phyloP scores from a whole-genome alignment of 441 rosid genomes.

The Mallotus repandus region DNA sequence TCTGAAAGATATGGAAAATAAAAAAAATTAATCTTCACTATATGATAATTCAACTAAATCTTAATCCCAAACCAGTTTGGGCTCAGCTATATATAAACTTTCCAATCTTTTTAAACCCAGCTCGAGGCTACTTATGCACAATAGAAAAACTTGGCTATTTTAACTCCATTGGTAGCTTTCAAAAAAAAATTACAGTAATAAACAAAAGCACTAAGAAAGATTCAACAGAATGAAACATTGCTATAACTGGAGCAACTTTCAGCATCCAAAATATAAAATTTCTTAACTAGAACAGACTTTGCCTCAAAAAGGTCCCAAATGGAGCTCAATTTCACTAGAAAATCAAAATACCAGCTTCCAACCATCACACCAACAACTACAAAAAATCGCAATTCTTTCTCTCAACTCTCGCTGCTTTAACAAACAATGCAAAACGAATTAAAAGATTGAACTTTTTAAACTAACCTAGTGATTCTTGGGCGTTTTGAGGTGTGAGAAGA shows the following conservation, averaged over 20 bases:
- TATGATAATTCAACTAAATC: neutral
- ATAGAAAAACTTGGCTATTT: too few relatives aligned
- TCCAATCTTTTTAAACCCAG: neutral
- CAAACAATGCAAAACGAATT: too few relatives aligned
- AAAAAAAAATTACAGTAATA: neutral
- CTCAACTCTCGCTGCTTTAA: neutral
- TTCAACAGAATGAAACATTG: neutral
- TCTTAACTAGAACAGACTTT: neutral
- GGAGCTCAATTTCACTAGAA: neutral
- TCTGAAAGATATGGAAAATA: constrained; percentile 31
- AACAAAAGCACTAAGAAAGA: neutral
- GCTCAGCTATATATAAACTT: neutral
- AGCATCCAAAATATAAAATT: neutral
- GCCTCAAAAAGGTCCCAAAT: too few relatives aligned
- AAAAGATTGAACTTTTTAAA: neutral
- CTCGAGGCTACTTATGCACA: too few relatives aligned
- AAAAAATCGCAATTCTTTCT: neutral
- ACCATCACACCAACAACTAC: neutral
- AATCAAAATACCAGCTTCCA: neutral
- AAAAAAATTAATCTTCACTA: neutral
- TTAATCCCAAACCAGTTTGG: neutral
- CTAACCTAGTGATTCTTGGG: constrained; percentile 18
- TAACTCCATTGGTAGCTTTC: neutral
- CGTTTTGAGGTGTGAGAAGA: constrained; percentile 12
- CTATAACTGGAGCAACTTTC: neutral